phyloP scores from a whole-genome alignment of 495 filamentous ascomycete species.

The Aspergillus biplanus region DNA sequence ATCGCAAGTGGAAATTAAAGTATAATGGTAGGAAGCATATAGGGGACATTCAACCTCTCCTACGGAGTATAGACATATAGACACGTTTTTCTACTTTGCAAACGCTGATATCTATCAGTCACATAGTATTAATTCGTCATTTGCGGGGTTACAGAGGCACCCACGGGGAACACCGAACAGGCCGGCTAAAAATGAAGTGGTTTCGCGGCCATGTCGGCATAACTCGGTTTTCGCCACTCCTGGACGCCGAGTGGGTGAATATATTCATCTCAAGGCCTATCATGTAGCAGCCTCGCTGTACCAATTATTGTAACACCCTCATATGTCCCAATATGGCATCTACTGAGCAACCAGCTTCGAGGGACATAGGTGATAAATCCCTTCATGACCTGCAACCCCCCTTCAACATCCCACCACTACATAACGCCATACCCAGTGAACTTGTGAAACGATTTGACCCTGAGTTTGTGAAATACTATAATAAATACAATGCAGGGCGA shows the following conservation, averaged over 20 bases:
- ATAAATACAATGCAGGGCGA: constrained; percentile 39
- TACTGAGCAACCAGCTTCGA: neutral
- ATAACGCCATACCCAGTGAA: constrained; percentile 39
- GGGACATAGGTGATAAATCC: constrained; percentile 9
- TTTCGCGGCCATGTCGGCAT: neutral
- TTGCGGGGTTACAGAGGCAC: too few relatives aligned
- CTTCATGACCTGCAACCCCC: constrained; percentile 28
- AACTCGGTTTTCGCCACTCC: neutral
- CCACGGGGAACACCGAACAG: too few relatives aligned
- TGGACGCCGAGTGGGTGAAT: neutral
- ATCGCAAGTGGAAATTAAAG: too few relatives aligned
- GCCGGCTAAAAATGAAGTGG: too few relatives aligned
- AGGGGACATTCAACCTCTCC: too few relatives aligned
- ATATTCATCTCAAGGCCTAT: neutral
- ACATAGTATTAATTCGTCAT: too few relatives aligned
- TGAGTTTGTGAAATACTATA: constrained; percentile 38
- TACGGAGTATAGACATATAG: too few relatives aligned
- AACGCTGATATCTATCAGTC: too few relatives aligned
- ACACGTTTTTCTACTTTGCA: too few relatives aligned
- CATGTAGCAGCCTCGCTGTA: neutral
- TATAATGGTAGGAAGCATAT: too few relatives aligned
- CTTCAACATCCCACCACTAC: constrained; percentile 31
- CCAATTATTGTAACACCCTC: neutral
- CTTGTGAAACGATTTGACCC: constrained; percentile 35
- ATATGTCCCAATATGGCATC: neutral